phyloP scores from a whole-genome alignment of 2,329 filamentous ascomycete species.

The Verticillium albo-atrum region DNA sequence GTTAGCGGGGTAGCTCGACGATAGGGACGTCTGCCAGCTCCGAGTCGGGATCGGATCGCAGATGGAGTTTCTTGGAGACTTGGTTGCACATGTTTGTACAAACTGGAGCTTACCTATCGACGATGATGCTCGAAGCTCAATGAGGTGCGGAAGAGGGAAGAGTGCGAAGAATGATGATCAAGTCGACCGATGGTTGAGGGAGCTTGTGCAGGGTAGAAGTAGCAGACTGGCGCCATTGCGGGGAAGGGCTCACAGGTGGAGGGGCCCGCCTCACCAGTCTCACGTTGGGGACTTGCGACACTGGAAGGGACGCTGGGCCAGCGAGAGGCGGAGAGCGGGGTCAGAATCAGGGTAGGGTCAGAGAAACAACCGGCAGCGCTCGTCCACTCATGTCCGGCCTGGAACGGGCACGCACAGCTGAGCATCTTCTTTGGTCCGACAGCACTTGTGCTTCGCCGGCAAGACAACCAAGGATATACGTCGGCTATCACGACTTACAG shows the following conservation, averaged over 20 bases:
- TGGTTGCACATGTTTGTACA: not conserved
- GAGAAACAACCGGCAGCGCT: not conserved
- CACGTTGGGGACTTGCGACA: not conserved
- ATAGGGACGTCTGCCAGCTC: not conserved
- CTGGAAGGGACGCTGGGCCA: not conserved
- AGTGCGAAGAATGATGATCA: not conserved
- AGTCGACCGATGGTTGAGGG: not conserved
- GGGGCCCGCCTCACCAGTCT: not conserved
- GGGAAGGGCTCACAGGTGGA: not conserved
- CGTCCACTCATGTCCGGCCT: not conserved
- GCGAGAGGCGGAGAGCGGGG: not conserved
- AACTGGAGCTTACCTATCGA: not conserved
- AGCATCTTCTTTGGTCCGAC: not conserved
- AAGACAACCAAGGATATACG: not conserved
- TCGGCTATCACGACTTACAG: not conserved
- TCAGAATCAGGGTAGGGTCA: not conserved
- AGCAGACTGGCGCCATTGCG: not conserved
- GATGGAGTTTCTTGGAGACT: not conserved
- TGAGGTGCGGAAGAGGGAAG: not conserved
- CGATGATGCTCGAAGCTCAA: not conserved
- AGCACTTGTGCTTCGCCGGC: not conserved
- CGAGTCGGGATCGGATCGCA: not conserved
- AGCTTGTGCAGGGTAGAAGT: not conserved
- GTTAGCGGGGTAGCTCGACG: constrained; percentile 12
- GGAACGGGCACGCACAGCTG: not conserved